Evolutionary conservation across 805 yeast species (phyloP), one percentile per base, ranked within the genome.

Genomic region (Candida chilensis): DNA sequence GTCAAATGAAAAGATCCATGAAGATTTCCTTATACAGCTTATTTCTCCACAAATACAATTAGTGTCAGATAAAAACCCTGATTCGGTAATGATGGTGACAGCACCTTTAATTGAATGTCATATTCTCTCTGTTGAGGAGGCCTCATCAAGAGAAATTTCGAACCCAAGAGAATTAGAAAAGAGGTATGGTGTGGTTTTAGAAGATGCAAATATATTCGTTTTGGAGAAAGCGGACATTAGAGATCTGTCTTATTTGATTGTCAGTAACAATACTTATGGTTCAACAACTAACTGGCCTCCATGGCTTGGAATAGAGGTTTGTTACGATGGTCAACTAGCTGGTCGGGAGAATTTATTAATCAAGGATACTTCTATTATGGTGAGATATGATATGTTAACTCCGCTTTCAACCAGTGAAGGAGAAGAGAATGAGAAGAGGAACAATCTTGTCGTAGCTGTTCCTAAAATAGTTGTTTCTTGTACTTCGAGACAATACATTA

Each of bases 291-390:
- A n/a, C n/a, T 88, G 96, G 96, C 96, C 96, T 3, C 94, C 95
- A 0, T 88, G 95, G 86, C 50, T 87, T 20, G 86, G 88, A 2
- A 48, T 73, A 28, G 94, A 85, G 43, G 60, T 78, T 15, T 74
- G 83, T 37, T 68, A 73, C 37, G 75, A 76, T 30, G 61, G 71
- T n/a, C n/a, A n/a, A n/a, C n/a, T n/a, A 12, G 60, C 66, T 0
- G 43, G 64, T 2, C 52, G 74, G 35, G 44, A 55, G 8, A 60
- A 67, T 32, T 62, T 76, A 29, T 56, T 88, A 22, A 65, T 86
- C 16, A 71, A 78, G 19, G 68, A 77, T 35, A 71, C 84, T 3
- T 71, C 88, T 0, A 60, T 76, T n/a, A n/a, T n/a, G n/a, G n/a
- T n/a, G n/a, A n/a, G n/a, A n/a, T n/a, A n/a, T n/a, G n/a, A n/a